Base-by-base conservation (phyloP, 192 early-diverging fungal genomes). In the Backusella liffmaniae region DNA sequence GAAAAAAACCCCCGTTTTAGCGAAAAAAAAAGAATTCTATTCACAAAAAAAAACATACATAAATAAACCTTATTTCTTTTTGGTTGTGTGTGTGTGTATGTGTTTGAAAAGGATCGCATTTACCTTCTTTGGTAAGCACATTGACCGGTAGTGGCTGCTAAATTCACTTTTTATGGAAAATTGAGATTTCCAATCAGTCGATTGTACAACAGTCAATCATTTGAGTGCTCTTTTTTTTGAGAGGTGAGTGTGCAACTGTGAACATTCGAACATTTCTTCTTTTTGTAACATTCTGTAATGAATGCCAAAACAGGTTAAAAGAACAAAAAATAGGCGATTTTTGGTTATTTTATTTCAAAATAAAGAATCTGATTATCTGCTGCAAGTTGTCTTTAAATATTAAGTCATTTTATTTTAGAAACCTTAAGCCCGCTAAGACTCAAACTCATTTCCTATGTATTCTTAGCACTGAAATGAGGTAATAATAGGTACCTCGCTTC, bases 161-260 rank as follows among this genome's bases (percentile, higher is more conserved):
- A 62, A 62, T 62, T 62, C 56, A 62, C 56, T 62, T 62, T 26
- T 62, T 62, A 62, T 62, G 56, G 56, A 62, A 62, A 62, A 62
- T 62, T 62, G 56, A 62, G 56, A 62, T 62, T 62, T 62, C 23
- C 56, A 62, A 62, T 62, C 56, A 62, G 26, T 62, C 56, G 56
- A 62, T 62, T 62, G 56, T 62, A 29, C 56, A 26, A 62, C 56
- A 62, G 9, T 62, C 56, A 62, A 62, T 29, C 56, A 62, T 62
- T 62, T 29, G 56, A 62, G 26, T 62, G 23, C 37, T 32, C 32
- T 12, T 39, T 39, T 37, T 39, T 39, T 39, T 39, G 37, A 39
- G 37, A 39, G 42, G 15, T 44, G 42, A 44, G 9, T 62, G 56
- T 62, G 56, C 4, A 29, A 62, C 56, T 62, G 56, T 62, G 23